These are phyloP conservation scores for Otatea glauca DNA, from an alignment of 176 grass and related monocot species.

Conservation along the genomic window DNA sequence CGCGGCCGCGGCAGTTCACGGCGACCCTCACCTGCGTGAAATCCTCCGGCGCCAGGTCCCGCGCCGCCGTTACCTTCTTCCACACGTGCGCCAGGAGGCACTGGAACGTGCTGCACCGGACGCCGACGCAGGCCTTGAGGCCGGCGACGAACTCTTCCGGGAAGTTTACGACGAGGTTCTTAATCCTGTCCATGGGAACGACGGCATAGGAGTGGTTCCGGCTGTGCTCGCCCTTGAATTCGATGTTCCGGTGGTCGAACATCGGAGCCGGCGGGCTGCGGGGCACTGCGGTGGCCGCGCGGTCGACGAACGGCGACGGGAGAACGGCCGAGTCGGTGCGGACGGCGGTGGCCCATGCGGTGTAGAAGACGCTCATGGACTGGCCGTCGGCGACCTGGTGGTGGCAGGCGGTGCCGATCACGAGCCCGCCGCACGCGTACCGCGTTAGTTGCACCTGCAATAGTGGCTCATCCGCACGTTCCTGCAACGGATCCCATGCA, in stretches of 20 bases:
- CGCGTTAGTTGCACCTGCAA: constrained; percentile 52
- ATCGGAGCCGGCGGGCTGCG: neutral
- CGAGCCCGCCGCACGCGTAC: constrained; percentile 52
- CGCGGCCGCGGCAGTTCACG: constrained; percentile 44
- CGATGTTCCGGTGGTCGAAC: constrained; percentile 44
- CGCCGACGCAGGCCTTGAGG: constrained; percentile 30
- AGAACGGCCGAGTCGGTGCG: neutral
- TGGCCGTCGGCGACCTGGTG: constrained; percentile 56
- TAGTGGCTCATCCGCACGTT: constrained; percentile 9
- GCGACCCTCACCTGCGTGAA: constrained; percentile 38
- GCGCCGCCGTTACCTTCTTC: constrained; percentile 53
- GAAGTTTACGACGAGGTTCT: constrained; percentile 30
- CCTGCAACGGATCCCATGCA: neutral
- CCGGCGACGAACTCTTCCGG: constrained; percentile 36
- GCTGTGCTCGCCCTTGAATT: constrained; percentile 32
- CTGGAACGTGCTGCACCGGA: constrained; percentile 55
- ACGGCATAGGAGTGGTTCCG: neutral
- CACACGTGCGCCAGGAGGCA: constrained; percentile 53
- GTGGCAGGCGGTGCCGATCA: constrained; percentile 28
- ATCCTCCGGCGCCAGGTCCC: constrained; percentile 12
- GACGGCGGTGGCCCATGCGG: constrained; percentile 40
- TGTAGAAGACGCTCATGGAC: constrained; percentile 52
- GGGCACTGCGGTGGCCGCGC: neutral
- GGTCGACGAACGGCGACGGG: constrained; percentile 36
- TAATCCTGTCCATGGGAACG: constrained; percentile 19